Percentiles rank a stretch among this genome's conserved stretches.
Evolutionary conservation across 495 filamentous ascomycete species (phyloP).

Genomic region (Oleoguttula mirabilis): DNA sequence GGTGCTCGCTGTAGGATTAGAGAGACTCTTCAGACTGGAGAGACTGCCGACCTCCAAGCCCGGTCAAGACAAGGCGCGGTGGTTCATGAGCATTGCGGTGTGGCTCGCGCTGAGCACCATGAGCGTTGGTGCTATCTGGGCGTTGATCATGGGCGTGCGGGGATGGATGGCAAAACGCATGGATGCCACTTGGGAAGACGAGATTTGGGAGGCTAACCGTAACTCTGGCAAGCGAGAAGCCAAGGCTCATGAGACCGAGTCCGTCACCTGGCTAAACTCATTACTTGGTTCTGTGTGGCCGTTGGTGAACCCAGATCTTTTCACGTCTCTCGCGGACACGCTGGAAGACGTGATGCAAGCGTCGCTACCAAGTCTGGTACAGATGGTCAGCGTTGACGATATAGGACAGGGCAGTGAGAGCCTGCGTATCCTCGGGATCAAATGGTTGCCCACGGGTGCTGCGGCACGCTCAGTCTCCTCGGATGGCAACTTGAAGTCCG

Average conservation of each 20-base stretch:
- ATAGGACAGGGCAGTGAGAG: constrained; percentile 57
- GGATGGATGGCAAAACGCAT: constrained; percentile 44
- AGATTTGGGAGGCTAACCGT: constrained; percentile 48
- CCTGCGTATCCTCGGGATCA: constrained; percentile 49
- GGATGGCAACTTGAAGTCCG: constrained; percentile 39
- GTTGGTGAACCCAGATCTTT: constrained; percentile 58
- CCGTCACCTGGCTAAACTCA: constrained; percentile 54
- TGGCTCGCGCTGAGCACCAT: constrained; percentile 23
- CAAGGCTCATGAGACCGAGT: constrained; percentile 41
- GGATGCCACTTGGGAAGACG: constrained; percentile 45
- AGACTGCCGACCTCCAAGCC: background rate
- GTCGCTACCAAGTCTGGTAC: constrained; percentile 47
- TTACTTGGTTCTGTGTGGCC: constrained; percentile 53
- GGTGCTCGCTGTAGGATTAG: constrained; percentile 3
- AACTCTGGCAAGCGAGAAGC: constrained; percentile 33
- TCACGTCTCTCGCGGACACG: constrained; percentile 49
- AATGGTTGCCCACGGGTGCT: constrained; percentile 55
- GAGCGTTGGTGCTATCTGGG: constrained; percentile 22
- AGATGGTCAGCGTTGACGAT: constrained; percentile 58
- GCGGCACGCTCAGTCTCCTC: constrained; percentile 44
- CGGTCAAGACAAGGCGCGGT: constrained; percentile 6
- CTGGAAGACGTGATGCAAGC: constrained; percentile 66
- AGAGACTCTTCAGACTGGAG: constrained; percentile 1
- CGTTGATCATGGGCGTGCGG: constrained; percentile 34
- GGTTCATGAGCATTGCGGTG: background rate